Percentiles rank a stretch among this genome's conserved stretches.
phyloP scores from a whole-genome alignment of 768 basidiomycete genomes.

The Mycena kentingensis region DNA sequence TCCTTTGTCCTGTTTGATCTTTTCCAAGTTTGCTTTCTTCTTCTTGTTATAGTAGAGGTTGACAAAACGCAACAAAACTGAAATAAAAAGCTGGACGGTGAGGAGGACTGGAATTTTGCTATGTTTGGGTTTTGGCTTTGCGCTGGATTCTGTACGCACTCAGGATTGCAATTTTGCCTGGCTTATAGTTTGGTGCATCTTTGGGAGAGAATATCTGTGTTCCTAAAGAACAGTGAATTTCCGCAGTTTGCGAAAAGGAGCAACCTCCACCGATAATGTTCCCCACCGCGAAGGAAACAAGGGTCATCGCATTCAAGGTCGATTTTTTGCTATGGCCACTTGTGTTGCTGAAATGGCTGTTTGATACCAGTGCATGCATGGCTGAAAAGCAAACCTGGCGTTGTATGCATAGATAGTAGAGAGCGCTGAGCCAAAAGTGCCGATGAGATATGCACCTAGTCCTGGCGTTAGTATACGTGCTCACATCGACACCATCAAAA shows the following conservation, averaged over 20 bases:
- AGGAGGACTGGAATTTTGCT: constrained; percentile 63
- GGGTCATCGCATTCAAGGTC: constrained; percentile 62
- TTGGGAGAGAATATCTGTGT: constrained; percentile 64
- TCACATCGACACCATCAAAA: not conserved
- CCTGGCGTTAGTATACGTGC: not conserved
- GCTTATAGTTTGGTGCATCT: constrained; percentile 63
- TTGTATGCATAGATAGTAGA: constrained; percentile 66
- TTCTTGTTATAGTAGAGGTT: constrained; percentile 55
- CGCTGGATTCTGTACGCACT: not conserved
- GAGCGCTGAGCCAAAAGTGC: constrained; percentile 61
- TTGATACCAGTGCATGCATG: too few species aligned
- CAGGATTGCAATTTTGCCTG: constrained; percentile 34
- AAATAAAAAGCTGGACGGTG: constrained; percentile 51
- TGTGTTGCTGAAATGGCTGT: too few species aligned
- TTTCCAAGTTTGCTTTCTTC: constrained; percentile 43
- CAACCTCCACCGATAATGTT: too few species aligned
- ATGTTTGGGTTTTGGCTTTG: constrained; percentile 25
- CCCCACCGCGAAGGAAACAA: constrained; percentile 55
- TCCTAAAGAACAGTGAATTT: too few species aligned
- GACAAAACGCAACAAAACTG: constrained; percentile 52
- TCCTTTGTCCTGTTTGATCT: constrained; percentile 46
- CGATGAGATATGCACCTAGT: constrained; percentile 49
- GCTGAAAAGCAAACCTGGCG: too few species aligned
- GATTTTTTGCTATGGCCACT: constrained; percentile 70
- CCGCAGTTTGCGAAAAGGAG: too few species aligned